Evolutionary conservation across 768 basidiomycete species (phyloP), one percentile per base, ranked within the genome.

Genomic region (Amanita jacksonii): DNA sequence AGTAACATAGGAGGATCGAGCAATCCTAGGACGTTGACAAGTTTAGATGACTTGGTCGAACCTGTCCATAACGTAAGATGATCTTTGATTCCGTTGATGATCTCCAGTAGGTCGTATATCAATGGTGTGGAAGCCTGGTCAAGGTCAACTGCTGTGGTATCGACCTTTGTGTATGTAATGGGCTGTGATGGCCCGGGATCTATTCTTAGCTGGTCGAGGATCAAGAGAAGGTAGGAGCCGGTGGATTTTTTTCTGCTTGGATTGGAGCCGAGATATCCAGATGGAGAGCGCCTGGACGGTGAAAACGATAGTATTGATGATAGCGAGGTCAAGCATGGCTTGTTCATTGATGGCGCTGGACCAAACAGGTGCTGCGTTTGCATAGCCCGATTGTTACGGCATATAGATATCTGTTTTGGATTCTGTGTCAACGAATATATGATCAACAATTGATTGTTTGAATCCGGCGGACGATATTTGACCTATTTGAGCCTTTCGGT

Each of bases 1-100:
- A 56, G 38, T 2, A 53, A 41, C 9, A 42, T 47, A 2, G 47
- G 44, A 4, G 60, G 60, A 25, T 43, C 49, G 18, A 58, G 25
- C 24, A 59, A 56, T 1, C 50, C 51, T 3, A 57, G 9, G 6
- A 55, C 33, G 23, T 43, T 20, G 6, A n/a, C 25, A 10, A 37
- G 45, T 9, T 46, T 47, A 4, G 41, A 25, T n/a, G 43, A 47
- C 22, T 43, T 51, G 16, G 37, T 41, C 8, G 51, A 39, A 49
- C 54, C 34, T 27, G 24, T 28, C 34, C 43, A 57, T 5, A 55
- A 41, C 0, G 45, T 19, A 2, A 56, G 41, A 36, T 55, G 55
- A 30, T 57, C 53, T 23, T 50, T 47, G 1, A 52, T 55, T 3
- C 49, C 45, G 8, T 49, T 44, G n/a, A 60, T 34, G 22, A 48